Evolutionary conservation across 2,329 filamentous ascomycete genomes (phyloP).

Genomic region (Paracamarosporium sp.): DNA sequence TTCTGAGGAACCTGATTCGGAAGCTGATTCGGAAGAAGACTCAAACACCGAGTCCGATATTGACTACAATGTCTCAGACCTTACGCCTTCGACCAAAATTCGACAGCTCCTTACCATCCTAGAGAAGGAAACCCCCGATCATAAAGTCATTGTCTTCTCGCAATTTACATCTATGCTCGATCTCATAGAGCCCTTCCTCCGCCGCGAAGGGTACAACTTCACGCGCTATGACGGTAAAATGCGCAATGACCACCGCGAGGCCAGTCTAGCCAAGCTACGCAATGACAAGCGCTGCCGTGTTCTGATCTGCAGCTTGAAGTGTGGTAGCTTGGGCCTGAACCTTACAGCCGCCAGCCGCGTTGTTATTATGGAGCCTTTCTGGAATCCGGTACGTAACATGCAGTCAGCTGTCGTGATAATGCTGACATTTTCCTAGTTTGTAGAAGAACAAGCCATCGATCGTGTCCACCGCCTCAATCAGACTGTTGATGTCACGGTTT

Average conservation of each 20-base stretch:
- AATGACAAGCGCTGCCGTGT: conserved; percentile 78
- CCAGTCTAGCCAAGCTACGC: conserved; percentile 78
- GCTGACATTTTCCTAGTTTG: conserved; percentile 66
- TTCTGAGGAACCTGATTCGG: conserved; percentile 39
- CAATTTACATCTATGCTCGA: conserved; percentile 99
- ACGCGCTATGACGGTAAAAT: conserved; percentile 95
- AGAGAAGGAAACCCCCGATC: conserved; percentile 74
- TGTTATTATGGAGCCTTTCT: conserved; percentile 95
- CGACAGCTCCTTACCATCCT: conserved; percentile 83
- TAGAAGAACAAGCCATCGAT: conserved; percentile 98
- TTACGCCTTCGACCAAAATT: conserved; percentile 85
- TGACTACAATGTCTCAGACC: conserved; percentile 53
- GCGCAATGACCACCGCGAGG: conserved; percentile 91
- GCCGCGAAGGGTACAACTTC: conserved; percentile 74
- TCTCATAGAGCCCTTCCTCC: conserved; percentile 90
- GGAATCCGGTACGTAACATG: conserved; percentile 77
- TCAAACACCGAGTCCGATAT: conserved; percentile 48
- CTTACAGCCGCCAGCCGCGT: conserved; percentile 92
- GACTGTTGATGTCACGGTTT: conserved; percentile 91
- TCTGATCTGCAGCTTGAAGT: conserved; percentile 91
- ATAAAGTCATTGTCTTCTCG: conserved; percentile 99
- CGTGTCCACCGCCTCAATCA: conserved; percentile 98
- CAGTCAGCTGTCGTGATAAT: neutral
- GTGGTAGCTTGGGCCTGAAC: conserved; percentile 90
- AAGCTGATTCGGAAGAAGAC: conserved; percentile 53